Base-by-base conservation (phyloP, 2,329 filamentous ascomycete genomes). In the Penicillium sp. region DNA sequence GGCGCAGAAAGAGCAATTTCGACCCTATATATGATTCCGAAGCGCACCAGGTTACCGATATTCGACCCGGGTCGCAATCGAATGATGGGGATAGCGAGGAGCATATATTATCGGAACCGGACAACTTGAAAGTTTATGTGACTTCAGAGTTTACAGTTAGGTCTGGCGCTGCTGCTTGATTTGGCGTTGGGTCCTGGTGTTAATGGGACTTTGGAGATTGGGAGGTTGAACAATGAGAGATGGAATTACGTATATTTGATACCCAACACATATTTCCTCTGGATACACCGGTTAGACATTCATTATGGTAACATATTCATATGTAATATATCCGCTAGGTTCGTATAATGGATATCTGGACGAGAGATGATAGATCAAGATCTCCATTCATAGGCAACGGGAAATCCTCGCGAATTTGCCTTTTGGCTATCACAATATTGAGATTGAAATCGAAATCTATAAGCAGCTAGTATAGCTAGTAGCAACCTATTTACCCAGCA, bases 381-480 rank as follows among this genome's bases (percentile, higher is more conserved):
- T 11, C 8, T 11, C 25, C 27, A 41, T 50, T 27, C 25, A 13
- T n/a, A n/a, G 5, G 48, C 15, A 43, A n/a, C 27, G 7, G 19
- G 10, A 11, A 21, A 34, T 27, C 10, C 10, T 25, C 10, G 15
- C 34, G n/a, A 45, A 19, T 16, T 45, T 23, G 49, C 16, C 8
- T 27, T n/a, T 23, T 33, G 34, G 15, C 31, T 45, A 40, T 46
- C 16, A 13, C 5, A 53, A 41, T 29, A 56, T 36, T 53, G 41
- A 41, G 21, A 53, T 43, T 39, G 39, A 33, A 55, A 34, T 56
- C 41, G 31, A 33, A 55, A 34, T 56, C 41, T 56, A 56, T 56
- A 31, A 56, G 33, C 27, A 47, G 45, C 19, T 36, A 47, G 15
- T 25, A 34, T 27, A 53, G 41, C 40, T 21, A 47, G 41, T 44